Evolutionary conservation across 1,284 basidiomycete genomes (phyloP), one percentile per base, ranked within the genome.

Genomic region (Ceratobasidium sp.): DNA sequence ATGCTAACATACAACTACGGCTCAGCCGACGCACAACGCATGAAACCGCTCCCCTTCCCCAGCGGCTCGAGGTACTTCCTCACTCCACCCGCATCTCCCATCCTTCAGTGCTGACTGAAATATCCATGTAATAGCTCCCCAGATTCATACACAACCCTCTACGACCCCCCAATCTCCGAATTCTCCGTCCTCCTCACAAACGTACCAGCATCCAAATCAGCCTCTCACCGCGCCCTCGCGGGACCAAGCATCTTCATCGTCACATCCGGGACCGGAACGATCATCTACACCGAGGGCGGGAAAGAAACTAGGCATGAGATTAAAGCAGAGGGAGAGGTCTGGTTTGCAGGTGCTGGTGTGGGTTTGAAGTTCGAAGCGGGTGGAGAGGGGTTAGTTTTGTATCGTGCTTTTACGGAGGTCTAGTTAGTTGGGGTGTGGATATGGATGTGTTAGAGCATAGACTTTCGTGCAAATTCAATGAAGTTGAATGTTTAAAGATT

Each of bases 111-210:
- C 48, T 41, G 9, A 24, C 14, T 29, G 3, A 14, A 15, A 36
- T n/a, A 33, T 15, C 19, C 15, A 27, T 51, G 33, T 29, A 4
- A 8, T 51, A 59, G 67, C n/a, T 48, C 44, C n/a, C 31, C 54
- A 9, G 67, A 72, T 45, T 5, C 41, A 6, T 72, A 54, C 33
- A 83, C 87, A 64, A 87, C 83, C 33, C 82, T 97, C n/a, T 99
- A 98, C 84, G 90, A 98, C 81, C 98, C 98, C 9, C 97, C 98
- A 0, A 93, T 98, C 79, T 91, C 91, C 47, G 98, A 99, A 82
- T 99, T 99, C 84, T 90, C 92, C 11, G 96, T 99, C 14, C 85
- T 97, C 7, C 87, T 89, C 36, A 86, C 90, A 11, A 85, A 85
- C 50, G 81, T 98, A 6, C 79, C 80, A 0, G 78, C 83, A 0